Conservation (phyloP, 2,329 filamentous ascomycete genomes). For the Talaromyces albobiverticillius region DNA sequence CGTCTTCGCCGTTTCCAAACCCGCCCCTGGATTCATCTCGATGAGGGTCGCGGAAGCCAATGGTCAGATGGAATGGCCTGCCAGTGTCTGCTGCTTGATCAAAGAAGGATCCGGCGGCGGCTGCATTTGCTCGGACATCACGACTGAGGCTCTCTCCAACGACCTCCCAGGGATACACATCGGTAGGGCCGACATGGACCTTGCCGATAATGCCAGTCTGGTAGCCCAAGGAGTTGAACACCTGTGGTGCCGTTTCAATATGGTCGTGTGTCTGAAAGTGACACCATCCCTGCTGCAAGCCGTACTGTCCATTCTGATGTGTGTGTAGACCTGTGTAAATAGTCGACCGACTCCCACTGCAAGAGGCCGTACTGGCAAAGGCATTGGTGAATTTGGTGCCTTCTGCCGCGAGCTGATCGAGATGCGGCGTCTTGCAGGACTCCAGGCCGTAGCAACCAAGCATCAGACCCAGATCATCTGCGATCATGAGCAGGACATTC, state of each 20-base stretch:
- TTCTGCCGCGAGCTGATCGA: conserved; percentile 39
- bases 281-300: conserved; percentile 35
- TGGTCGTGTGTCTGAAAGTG: conserved; percentile 47
- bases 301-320: conserved; percentile 47
- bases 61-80: conserved; percentile 45
- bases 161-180: conserved; percentile 44
- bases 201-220: conserved; percentile 50
- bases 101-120: conserved; percentile 39
- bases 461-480: conserved; percentile 42
- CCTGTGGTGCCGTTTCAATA: conserved; percentile 39
- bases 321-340: conserved; percentile 52
- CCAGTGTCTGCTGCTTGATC: conserved; percentile 26
- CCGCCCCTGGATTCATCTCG: conserved; percentile 40
- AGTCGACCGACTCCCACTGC: conserved; percentile 47
- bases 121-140: conserved; percentile 43
- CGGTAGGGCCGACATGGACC: conserved; percentile 45
- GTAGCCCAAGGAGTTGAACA: conserved; percentile 42
- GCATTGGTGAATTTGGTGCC: conserved; percentile 34
- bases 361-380: conserved; percentile 37
- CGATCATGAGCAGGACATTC: conserved; percentile 42
- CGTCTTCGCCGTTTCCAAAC: conserved; percentile 43
- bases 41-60: conserved; percentile 49
- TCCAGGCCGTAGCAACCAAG: conserved; percentile 33
- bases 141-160: conserved; percentile 40
- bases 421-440: conserved; percentile 34